Evolutionary conservation across 257 asterid genomes (phyloP).

Genomic region (Solanum verrucosum): DNA sequence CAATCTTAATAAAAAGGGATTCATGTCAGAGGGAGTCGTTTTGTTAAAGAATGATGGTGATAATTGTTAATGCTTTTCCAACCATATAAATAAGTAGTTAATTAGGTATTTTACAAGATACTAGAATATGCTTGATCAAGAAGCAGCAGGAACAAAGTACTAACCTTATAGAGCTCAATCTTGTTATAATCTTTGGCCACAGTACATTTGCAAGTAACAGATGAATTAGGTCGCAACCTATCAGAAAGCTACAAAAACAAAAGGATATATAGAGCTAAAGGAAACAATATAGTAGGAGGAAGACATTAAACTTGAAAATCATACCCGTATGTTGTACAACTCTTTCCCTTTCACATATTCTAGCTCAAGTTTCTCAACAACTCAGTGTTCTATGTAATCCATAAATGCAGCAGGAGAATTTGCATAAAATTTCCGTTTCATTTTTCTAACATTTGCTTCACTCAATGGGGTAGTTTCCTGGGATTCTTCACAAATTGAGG

Average conservation of each 20-base stretch:
- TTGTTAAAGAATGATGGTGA: background rate
- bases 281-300: background rate
- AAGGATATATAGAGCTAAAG: background rate
- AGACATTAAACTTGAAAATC: background rate
- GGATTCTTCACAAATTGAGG: conserved; percentile 14
- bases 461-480: background rate
- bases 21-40: background rate
- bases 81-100: background rate
- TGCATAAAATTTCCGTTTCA: conserved; percentile 25
- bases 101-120: background rate
- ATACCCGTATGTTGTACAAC: conserved; percentile 25
- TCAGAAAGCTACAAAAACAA: conserved; percentile 23
- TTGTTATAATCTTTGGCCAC: conserved; percentile 7
- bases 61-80: no score
- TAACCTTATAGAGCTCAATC: conserved; percentile 38
- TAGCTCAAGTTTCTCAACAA: conserved; percentile 13
- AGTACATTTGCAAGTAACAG: conserved; percentile 36
- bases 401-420: conserved; percentile 23
- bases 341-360: conserved; percentile 26
- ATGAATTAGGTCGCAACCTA: conserved; percentile 22
- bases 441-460: conserved; percentile 12
- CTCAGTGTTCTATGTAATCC: conserved; percentile 19
- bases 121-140: background rate
- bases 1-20: conserved; percentile 15
- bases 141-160: background rate